Base-by-base conservation (phyloP, 2,329 filamentous ascomycete genomes). In the Whalleya microplaca region DNA sequence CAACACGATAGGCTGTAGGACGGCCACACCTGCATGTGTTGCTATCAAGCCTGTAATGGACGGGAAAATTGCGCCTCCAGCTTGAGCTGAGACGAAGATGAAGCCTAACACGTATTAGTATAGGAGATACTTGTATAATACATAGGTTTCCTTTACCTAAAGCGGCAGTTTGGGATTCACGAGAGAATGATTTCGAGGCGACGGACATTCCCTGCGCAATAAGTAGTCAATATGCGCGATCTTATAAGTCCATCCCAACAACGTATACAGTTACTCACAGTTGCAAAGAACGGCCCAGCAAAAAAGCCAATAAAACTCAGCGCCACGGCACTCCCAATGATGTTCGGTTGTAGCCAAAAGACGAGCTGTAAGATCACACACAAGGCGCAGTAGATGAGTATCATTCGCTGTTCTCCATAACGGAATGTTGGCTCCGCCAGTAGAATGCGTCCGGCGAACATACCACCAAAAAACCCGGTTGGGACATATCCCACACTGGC, bases 261-360 rank as follows among this genome's bases (percentile, higher is more conserved):
- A 16, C 10, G 20, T 19, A 37, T 29, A n/a, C 20, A 20, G 3
- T 37, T 8, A 69, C 72, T 69, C 53, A 78, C 81, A 1, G 81
- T 81, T 23, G 80, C 80, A 56, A 84, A 84, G 54, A 83, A 77
- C 0, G 81, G 81, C 0, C 81, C 81, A 0, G 75, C 76, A 56
- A 84, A 79, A 70, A 84, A 82, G 0, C 81, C 81, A n/a, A 84
- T 71, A 1, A 83, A 63, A 56, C 76, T 80, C 43, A 83, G 74
- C 0, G 77, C 77, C 0, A 80, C 78, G 2, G 80, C 76, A 46
- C 78, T 79, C 3, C 72, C 75, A 16, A 79, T 48, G 70, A 93
- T 91, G 41, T 86, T 81, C 0, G 60, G 89, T 75, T 94, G 64
- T 69, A 85, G 72, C 85, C 85, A 87, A 48, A 87, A 87, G 0